Evolutionary conservation across 495 filamentous ascomycete species (phyloP).

Genomic region (Lepidopterella palustris): DNA sequence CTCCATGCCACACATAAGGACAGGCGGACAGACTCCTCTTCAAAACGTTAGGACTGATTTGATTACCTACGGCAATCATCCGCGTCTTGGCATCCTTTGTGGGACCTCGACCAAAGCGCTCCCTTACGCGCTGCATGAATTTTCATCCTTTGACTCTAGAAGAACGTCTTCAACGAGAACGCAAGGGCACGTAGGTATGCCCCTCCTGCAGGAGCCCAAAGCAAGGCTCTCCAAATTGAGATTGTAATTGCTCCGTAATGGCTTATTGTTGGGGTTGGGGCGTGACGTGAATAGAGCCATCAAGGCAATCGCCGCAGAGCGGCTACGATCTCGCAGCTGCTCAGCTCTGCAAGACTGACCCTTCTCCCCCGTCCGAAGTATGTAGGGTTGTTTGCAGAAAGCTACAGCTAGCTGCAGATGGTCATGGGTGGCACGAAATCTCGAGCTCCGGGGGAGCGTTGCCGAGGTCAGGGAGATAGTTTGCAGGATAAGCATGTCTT

Average conservation of each 20-base stretch:
- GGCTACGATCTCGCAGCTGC: background rate
- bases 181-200: too few relatives aligned
- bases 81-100: background rate
- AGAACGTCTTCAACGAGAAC: background rate
- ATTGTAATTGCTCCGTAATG: too few relatives aligned
- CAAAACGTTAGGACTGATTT: background rate
- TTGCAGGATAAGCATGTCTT: background rate
- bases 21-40: background rate
- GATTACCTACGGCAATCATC: background rate
- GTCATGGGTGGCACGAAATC: background rate
- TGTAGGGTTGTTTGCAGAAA: background rate
- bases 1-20: background rate
- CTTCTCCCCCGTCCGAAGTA: background rate
- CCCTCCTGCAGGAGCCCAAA: too few relatives aligned
- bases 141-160: background rate
- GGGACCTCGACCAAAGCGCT: background rate
- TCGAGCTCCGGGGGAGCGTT: background rate
- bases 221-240: too few relatives aligned
- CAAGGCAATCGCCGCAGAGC: background rate
- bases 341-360: background rate
- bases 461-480: background rate
- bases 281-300: background rate
- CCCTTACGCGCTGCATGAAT: background rate
- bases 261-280: too few relatives aligned
- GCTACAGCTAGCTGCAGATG: background rate